phyloP scores from a whole-genome alignment of 177 flowering plant genomes.

The Telopea speciosissima region DNA sequence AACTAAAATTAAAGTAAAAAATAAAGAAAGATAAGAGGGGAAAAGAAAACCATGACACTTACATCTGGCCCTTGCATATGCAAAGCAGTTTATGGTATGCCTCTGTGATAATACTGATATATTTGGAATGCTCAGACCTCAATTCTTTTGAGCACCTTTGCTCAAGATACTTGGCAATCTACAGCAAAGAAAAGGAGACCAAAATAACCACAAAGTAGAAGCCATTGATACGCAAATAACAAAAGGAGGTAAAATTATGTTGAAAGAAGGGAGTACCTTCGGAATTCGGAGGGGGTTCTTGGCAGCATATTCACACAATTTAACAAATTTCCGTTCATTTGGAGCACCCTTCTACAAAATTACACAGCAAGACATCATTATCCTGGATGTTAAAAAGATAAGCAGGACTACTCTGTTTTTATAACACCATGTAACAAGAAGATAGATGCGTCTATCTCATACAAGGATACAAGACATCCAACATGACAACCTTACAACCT shows the following conservation, averaged over 20 bases:
- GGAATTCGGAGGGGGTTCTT: slow-evolving; percentile 88
- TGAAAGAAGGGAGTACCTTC: slow-evolving; percentile 39
- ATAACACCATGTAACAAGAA: background rate
- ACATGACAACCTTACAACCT: too few relatives aligned
- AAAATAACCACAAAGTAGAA: slow-evolving; percentile 3
- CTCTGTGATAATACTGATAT: slow-evolving; percentile 46
- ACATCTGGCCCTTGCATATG: slow-evolving; percentile 81
- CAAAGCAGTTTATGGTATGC: slow-evolving; percentile 66
- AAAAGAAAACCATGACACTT: slow-evolving; percentile 21
- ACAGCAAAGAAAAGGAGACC: background rate
- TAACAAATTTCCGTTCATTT: slow-evolving; percentile 69
- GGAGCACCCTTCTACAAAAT: slow-evolving; percentile 63
- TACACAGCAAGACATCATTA: background rate
- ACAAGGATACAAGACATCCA: too few relatives aligned
- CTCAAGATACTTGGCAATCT: slow-evolving; percentile 92
- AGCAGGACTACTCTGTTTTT: background rate
- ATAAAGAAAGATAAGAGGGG: background rate
- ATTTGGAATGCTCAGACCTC: slow-evolving; percentile 52
- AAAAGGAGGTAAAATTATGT: background rate
- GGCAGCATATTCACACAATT: slow-evolving; percentile 94
- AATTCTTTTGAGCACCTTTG: slow-evolving; percentile 83
- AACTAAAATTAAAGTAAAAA: slow-evolving; percentile 1
- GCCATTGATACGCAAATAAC: background rate
- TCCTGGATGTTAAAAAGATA: background rate
- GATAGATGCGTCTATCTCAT: too few relatives aligned